Base-by-base conservation (phyloP, 331 rosid genomes). In the Cydonia oblonga region DNA sequence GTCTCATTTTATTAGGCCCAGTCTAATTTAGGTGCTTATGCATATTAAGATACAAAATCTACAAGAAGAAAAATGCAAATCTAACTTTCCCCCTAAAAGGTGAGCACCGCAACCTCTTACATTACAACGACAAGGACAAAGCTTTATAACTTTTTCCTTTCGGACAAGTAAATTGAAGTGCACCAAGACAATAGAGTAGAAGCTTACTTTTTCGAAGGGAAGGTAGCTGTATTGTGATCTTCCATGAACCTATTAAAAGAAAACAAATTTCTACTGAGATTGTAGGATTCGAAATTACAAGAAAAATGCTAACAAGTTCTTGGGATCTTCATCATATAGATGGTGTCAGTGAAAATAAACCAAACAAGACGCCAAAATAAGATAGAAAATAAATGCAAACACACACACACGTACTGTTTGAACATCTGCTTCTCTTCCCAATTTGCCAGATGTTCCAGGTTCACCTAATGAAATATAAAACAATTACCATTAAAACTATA, bases 401-500 rank as follows among this genome's bases (percentile, higher is more conserved):
- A 4, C 11, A 5, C 53, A 58, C 46, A 24, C 57, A 73, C 96
- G 85, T 83, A 91, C 97, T 83, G 80, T 85, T 95, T 91, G 81
- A 91, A 95, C 96, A 89, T 91, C 85, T 91, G 93, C 80, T 91
- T 95, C 82, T 95, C 99, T 84, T 95, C 97, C 97, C 97, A 91
- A 83, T 91, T 95, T 20, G 99, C 69, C 64, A 89, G 78, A 73
- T 82, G 81, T 90, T 91, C 99, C 80, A 95, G 68, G 83, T 95
- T 95, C 82, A 91, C 93, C 97, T 93, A 77, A 73, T 29, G 75
- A 68, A 60, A 33, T 56, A 74, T 23, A 53, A 64, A 76, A 28
- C 40, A 81, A 58, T 56, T 73, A 75, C 15, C 57, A 23, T 53
- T 14, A 46, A 22, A 75, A 49, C 23, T 10, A 52, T 40, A 40